Evolutionary conservation across 176 grass and related monocot genomes (phyloP).

Genomic region (Zoysia pacifica): DNA sequence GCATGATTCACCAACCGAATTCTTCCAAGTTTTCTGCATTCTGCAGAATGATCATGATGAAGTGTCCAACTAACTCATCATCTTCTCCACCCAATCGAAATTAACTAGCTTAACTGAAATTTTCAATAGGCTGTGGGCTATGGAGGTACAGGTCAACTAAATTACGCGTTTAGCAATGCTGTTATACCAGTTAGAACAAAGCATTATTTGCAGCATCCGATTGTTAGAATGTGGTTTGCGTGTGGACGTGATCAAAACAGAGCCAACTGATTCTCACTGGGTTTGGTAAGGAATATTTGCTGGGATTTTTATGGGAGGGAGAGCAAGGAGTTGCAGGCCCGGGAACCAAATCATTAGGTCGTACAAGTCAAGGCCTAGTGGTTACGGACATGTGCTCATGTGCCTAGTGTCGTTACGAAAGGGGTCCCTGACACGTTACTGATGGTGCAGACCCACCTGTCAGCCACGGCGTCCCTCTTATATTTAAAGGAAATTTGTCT

Average conservation of each 20-base stretch:
- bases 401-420: not conserved
- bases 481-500: no score
- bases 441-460: not conserved
- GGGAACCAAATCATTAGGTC: not conserved
- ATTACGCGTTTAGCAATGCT: not conserved
- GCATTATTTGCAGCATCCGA: not conserved
- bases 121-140: not conserved
- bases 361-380: not conserved
- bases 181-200: not conserved
- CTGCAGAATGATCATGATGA: not conserved
- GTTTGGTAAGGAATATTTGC: not conserved
- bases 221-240: not conserved
- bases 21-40: not conserved
- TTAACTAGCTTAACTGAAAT: not conserved
- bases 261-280: no score
- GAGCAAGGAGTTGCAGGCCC: not conserved
- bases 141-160: not conserved
- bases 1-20: not conserved
- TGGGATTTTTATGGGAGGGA: not conserved
- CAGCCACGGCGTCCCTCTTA: no score
- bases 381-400: slow-evolving; percentile 14
- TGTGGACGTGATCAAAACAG: not conserved
- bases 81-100: not conserved
- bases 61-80: not conserved
- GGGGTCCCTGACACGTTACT: not conserved